Base-by-base conservation (phyloP, 2,329 filamentous ascomycete genomes). In the Fonsecaea multimorphosa region DNA sequence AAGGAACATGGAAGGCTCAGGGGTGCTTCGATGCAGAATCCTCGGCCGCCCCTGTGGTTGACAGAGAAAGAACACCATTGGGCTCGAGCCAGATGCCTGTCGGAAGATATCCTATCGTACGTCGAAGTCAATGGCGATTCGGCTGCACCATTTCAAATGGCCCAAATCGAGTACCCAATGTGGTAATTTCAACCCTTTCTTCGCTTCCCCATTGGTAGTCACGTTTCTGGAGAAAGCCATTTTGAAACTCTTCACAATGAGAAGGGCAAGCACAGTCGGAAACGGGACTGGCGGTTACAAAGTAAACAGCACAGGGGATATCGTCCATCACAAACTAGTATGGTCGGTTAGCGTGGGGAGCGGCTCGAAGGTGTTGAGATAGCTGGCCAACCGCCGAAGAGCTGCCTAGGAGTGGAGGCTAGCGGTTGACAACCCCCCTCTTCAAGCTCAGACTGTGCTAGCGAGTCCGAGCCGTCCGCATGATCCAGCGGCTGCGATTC, bases 241-340 rank as follows among this genome's bases (percentile, higher is more conserved):
- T 58, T 16, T 34, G 34, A 38, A 56, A n/a, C 44, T n/a, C 34
- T 38, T 32, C 58, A 16, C n/a, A n/a, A 46, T 60, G 27, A 19
- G 29, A 59, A 55, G 22, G 51, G 58, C n/a, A 24, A 58, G 53
- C 53, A 34, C 27, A 51, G 53, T 24, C n/a, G 2, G 40, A 58
- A 46, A 49, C 6, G 51, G 51, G 56, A 57, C 56, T 63, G 67
- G 67, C 67, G 64, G 62, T 60, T 64, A 49, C 44, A 49, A 24
- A 24, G 44, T 24, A 66, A 63, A 53, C 32, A 53, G 38, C 53
- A 53, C 34, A 19, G 31, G 55, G 34, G 46, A 56, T 53, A 52
- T 38, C 44, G 34, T 59, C 64, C 58, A 68, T 68, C 67, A 66
- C 67, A 62, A 52, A 61, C 62, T 64, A 66, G 61, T 6, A 62